Base-by-base conservation (phyloP, 768 basidiomycete genomes). In the Butyriboletus loyo region DNA sequence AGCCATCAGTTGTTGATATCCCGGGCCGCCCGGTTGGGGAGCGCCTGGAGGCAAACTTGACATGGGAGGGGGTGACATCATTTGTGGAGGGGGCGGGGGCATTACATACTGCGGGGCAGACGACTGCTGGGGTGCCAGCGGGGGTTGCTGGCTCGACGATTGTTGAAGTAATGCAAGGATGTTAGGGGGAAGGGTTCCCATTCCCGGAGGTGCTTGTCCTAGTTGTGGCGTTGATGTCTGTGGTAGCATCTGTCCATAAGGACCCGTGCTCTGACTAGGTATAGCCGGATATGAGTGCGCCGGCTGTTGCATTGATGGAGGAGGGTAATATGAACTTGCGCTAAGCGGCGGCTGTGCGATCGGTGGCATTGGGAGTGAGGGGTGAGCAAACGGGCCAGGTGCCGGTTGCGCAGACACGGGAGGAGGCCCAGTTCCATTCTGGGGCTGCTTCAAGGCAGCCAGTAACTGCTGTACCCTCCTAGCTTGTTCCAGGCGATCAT, bases 401-500 rank as follows among this genome's bases (percentile, higher is more conserved):
- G 68, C 58, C 17, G 73, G 68, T 25, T 67, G 57, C 14, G 66
- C 35, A 36, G 61, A 50, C n/a, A 54, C 40, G 5, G 59, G 50
- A 17, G 63, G 49, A 21, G 56, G 44, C 7, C 30, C 48, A 15
- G 56, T 45, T 22, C 72, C 75, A 53, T 66, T 66, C 53, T 78
- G 76, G 10, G 87, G 85, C 53, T 87, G 86, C 62, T 92, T 91
- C 41, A 92, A 71, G 13, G 90, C 90, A 5, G 89, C 90, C 24
- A 92, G 72, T 17, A 92, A 73, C 61, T 92, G 88, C 64, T 93
- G 92, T 9, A 94, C 90, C 68, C 82, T 87, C 50, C 85, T 82
- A 8, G 92, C 91, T 75, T 93, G 89, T 62, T 95, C 92, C 19
- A 95, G 74, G 13, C 92, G 86, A 45, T 93, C 90, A 52, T 93